Base-by-base conservation (phyloP, 1,284 basidiomycete genomes). In the Anthracocystis setariae region DNA sequence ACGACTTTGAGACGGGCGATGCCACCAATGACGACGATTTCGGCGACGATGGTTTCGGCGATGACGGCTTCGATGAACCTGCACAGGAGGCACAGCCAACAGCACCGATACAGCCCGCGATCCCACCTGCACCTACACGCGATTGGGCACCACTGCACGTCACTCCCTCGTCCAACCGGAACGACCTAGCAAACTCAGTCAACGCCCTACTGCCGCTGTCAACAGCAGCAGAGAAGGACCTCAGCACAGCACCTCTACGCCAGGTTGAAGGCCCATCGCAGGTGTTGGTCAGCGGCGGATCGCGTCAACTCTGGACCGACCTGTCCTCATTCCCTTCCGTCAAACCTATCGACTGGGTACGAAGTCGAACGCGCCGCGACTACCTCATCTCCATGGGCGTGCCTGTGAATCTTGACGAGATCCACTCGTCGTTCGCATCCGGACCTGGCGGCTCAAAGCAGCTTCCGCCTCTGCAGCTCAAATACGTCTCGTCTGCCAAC, bases 321-420 rank as follows among this genome's bases (percentile, higher is more conserved):
- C 50, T 66, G 3, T 60, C 59, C 0, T 48, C 56, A 4, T 47
- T 72, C 17, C 76, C 78, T 1, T 50, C 68, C 1, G 60, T 74
- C 27, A 48, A 50, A 42, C 79, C 80, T 5, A 65, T 81, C 18
- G 72, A 79, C 43, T 82, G 78, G 78, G 73, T 71, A 46, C 68
- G 79, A 1, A 79, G 77, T 45, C 60, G 53, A 9, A 81, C 79
- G 12, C 65, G 80, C 12, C 72, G 80, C 5, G 72, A 76, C 35
- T 72, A 74, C 20, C 73, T 81, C 47, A 82, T 82, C 12, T 67
- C 79, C 25, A 71, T 82, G 52, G 80, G 80, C 18, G 72, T 82
- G 15, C 80, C 80, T 0, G 74, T 82, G 50, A 81, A 82, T 44
- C 64, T 82, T 10, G 80, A 82, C 47, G 79, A 81, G 56, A 67